phyloP scores from a whole-genome alignment of 805 yeast genomes.

The Zygoascus tannicola region DNA sequence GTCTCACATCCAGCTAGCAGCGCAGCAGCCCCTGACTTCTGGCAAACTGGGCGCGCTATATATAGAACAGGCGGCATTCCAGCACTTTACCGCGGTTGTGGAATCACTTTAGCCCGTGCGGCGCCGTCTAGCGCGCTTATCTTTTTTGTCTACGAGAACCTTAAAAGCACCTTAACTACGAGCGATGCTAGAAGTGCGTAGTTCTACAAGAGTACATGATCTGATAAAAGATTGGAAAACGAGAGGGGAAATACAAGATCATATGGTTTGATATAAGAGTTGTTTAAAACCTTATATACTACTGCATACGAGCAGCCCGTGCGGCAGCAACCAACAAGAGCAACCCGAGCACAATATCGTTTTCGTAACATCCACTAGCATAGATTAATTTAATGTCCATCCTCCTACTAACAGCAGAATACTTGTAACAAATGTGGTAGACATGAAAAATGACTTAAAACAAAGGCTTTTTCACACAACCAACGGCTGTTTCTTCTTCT shows the following conservation, averaged over 20 bases:
- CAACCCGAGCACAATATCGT: too few relatives aligned
- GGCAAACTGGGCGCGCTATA: constrained; percentile 33
- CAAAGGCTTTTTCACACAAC: not conserved
- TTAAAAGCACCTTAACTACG: constrained; percentile 16
- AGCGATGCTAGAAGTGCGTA: too few relatives aligned
- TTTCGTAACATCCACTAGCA: too few relatives aligned
- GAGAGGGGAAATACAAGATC: too few relatives aligned
- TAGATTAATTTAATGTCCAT: too few relatives aligned
- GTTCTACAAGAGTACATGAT: not conserved
- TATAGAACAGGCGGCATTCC: constrained; percentile 48
- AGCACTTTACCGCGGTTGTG: constrained; percentile 76
- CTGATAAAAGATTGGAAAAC: too few relatives aligned
- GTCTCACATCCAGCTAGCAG: too few relatives aligned
- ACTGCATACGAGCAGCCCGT: too few relatives aligned
- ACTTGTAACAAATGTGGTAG: not conserved
- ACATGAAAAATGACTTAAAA: not conserved
- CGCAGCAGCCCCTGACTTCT: constrained; percentile 23
- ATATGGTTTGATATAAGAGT: too few relatives aligned
- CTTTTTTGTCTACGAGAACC: constrained; percentile 63
- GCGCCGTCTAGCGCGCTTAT: constrained; percentile 87
- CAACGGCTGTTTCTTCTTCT: constrained; percentile 40
- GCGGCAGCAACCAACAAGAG: too few relatives aligned
- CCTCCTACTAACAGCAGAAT: too few relatives aligned
- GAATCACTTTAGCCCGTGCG: constrained; percentile 71
- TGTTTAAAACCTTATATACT: too few relatives aligned